These are phyloP conservation scores for Phytophthora megakarya DNA, from an alignment of 352 stramenopile genomes.

Conservation along the genomic window DNA sequence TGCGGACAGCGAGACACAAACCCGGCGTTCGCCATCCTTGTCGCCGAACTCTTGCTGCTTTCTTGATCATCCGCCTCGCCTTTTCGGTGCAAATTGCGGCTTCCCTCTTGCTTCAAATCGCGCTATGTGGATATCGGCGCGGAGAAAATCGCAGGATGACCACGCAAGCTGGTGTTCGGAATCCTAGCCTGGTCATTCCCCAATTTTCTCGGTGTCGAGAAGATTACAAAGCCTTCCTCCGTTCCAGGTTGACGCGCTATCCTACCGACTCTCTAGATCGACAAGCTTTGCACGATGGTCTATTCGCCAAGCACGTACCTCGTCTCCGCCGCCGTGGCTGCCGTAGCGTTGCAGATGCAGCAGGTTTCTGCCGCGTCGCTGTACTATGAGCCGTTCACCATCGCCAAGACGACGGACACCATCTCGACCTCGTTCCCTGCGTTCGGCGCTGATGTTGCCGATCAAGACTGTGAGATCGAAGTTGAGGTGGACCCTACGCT, in stretches of 20 bases:
- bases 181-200: slow-evolving; percentile 23
- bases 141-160: no score
- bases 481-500: slow-evolving; percentile 31
- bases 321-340: slow-evolving; percentile 27
- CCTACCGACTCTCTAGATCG: slow-evolving; percentile 17
- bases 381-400: slow-evolving; percentile 18
- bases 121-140: neutral
- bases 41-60: neutral
- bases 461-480: slow-evolving; percentile 19
- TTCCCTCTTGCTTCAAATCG: slow-evolving; percentile 1
- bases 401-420: slow-evolving; percentile 9
- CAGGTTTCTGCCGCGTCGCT: slow-evolving; percentile 25
- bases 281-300: slow-evolving; percentile 27
- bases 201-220: slow-evolving; percentile 36
- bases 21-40: neutral
- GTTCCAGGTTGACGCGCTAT: slow-evolving; percentile 30
- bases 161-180: neutral
- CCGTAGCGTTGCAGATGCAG: slow-evolving; percentile 33
- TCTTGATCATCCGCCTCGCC: slow-evolving; percentile 5
- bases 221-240: slow-evolving; percentile 33
- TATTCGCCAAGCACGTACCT: slow-evolving; percentile 35
- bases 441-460: slow-evolving; percentile 13
- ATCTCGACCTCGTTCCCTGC: slow-evolving; percentile 21
- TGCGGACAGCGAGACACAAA: slow-evolving; percentile 15
- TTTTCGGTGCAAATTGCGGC: slow-evolving; percentile 9